phyloP scores from a whole-genome alignment of 106 monocot species.

The Acorus gramineus region DNA sequence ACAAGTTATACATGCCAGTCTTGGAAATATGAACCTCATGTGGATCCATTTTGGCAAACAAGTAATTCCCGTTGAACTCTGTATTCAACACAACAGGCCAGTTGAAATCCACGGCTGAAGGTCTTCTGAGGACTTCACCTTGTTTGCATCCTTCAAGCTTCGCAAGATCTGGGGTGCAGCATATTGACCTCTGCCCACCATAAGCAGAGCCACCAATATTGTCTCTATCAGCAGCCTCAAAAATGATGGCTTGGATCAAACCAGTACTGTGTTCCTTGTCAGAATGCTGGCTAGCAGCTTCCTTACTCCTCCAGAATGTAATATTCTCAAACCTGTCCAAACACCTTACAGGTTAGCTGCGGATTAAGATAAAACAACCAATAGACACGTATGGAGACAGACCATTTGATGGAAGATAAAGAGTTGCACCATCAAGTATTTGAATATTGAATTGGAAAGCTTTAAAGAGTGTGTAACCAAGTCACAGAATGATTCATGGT shows the following conservation, averaged over 20 bases:
- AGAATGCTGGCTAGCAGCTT: conserved; percentile 62
- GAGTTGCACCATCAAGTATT: no score
- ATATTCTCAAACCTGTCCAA: conserved; percentile 55
- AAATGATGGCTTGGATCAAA: conserved; percentile 79
- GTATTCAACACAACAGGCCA: conserved; percentile 72
- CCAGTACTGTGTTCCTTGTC: conserved; percentile 75
- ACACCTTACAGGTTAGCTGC: no score
- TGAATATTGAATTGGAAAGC: no score
- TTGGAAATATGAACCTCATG: conserved; percentile 47
- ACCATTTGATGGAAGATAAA: no score
- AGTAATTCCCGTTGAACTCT: conserved; percentile 53
- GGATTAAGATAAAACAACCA: no score
- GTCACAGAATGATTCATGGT: no score
- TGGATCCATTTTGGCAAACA: conserved; percentile 43
- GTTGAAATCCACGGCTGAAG: conserved; percentile 48
- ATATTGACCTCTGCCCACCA: conserved; percentile 90
- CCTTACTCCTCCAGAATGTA: conserved; percentile 72
- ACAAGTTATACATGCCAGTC: conserved; percentile 97
- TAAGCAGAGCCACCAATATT: conserved; percentile 96
- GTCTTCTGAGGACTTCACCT: conserved; percentile 76
- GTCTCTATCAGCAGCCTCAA: conserved; percentile 85
- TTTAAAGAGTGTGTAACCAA: no score
- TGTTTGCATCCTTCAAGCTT: conserved; percentile 86
- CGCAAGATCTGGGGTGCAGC: conserved; percentile 97
- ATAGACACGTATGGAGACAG: no score